Evolutionary conservation across 495 filamentous ascomycete genomes (phyloP).

Genomic region (Trypethelium eluteriae): DNA sequence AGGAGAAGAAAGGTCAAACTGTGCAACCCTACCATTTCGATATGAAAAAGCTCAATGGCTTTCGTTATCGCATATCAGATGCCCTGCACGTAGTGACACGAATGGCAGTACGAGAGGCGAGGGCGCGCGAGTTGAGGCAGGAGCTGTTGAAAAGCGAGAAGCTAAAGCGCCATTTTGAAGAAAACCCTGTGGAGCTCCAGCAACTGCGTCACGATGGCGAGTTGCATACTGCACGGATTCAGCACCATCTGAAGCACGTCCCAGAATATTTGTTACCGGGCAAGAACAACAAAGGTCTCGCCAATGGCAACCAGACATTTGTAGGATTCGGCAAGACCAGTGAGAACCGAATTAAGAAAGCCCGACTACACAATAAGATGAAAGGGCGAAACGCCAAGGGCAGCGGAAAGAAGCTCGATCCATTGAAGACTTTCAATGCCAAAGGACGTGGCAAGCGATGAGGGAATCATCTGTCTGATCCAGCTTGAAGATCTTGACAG

Average conservation of each 20-base stretch:
- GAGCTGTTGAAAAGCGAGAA: conserved; percentile 90
- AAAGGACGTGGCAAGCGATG: conserved; percentile 31
- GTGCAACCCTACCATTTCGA: conserved; percentile 88
- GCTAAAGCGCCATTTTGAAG: conserved; percentile 89
- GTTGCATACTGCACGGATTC: conserved; percentile 65
- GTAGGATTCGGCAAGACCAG: conserved; percentile 66
- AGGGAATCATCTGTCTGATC: neutral
- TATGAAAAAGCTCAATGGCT: conserved; percentile 84
- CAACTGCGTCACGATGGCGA: conserved; percentile 89
- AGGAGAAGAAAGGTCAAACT: conserved; percentile 65
- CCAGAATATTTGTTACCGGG: conserved; percentile 87
- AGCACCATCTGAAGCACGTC: conserved; percentile 88
- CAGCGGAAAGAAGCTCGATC: conserved; percentile 62
- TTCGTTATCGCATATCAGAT: conserved; percentile 91
- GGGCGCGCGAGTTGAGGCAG: conserved; percentile 74
- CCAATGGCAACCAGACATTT: conserved; percentile 56
- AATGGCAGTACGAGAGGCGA: conserved; percentile 79
- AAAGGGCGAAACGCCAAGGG: conserved; percentile 47
- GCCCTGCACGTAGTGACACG: conserved; percentile 74
- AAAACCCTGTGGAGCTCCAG: conserved; percentile 82
- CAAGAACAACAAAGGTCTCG: conserved; percentile 62
- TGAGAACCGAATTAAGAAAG: conserved; percentile 68
- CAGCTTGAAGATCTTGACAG: neutral
- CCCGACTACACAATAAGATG: conserved; percentile 51
- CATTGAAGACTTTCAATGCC: conserved; percentile 81